Evolutionary conservation across 345 rosid species (phyloP).

Genomic region (Acer saccharum): DNA sequence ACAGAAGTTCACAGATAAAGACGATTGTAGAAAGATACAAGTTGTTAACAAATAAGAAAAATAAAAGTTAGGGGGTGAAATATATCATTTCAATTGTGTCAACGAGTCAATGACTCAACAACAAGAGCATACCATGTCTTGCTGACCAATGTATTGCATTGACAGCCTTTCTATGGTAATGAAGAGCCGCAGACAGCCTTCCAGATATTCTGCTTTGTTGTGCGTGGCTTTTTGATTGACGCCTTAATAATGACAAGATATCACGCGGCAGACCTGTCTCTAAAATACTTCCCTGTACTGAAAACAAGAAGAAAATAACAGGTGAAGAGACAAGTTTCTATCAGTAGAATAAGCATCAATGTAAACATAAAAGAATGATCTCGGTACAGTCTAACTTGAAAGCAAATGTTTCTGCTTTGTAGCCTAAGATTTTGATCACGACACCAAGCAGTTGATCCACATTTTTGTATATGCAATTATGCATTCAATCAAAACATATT

Average conservation of each 20-base stretch:
- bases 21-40: not conserved
- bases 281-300: conserved; percentile 66
- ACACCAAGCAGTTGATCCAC: no score
- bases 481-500: not conserved
- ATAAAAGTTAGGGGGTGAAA: not conserved
- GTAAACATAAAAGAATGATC: no score
- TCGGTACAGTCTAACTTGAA: not conserved
- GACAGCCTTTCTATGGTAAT: conserved; percentile 68
- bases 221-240: conserved; percentile 31
- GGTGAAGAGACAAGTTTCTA: no score
- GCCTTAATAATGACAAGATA: conserved; percentile 43
- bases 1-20: not conserved
- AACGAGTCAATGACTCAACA: no score
- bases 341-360: no score
- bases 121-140: conserved; percentile 57
- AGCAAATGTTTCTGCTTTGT: not conserved
- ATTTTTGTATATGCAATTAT: not conserved
- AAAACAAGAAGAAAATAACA: conserved; percentile 15
- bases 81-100: not conserved
- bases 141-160: conserved; percentile 75
- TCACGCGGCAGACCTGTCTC: conserved; percentile 46
- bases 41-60: not conserved
- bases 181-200: conserved; percentile 50
- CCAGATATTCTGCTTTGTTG: conserved; percentile 42
- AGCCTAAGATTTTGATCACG: not conserved